These are phyloP conservation scores for Nadsonia commutata DNA, from an alignment of 1,139 yeast species.

Conservation along the genomic window DNA sequence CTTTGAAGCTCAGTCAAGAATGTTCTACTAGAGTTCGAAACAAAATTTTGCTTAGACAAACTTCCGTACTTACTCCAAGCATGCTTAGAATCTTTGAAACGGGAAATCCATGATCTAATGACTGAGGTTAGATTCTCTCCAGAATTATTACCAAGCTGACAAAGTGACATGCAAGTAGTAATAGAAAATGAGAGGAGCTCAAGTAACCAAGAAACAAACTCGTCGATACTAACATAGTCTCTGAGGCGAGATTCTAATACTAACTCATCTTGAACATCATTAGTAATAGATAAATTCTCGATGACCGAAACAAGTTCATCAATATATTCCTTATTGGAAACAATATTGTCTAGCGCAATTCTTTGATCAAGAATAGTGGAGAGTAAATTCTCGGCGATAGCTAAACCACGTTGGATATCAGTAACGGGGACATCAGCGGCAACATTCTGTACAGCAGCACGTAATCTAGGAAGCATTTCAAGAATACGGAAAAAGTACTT, in stretches of 20 bases:
- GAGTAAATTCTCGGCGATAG: constrained; percentile 63
- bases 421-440: constrained; percentile 62
- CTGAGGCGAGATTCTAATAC: neutral
- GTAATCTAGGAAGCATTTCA: constrained; percentile 67
- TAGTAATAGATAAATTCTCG: neutral
- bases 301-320: neutral
- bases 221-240: neutral
- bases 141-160: constrained; percentile 1
- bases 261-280: neutral
- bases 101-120: neutral
- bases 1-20: neutral
- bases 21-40: neutral
- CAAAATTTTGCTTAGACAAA: neutral
- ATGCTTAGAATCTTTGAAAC: neutral
- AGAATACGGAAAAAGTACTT: constrained; percentile 50
- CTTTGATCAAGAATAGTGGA: constrained; percentile 23
- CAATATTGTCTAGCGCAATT: constrained; percentile 1
- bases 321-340: neutral
- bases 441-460: constrained; percentile 46
- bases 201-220: constrained; percentile 11
- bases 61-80: neutral
- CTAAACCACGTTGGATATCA: constrained; percentile 65
- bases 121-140: neutral
- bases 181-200: constrained; percentile 10
- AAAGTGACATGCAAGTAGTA: neutral